Base-by-base conservation (phyloP, 2,329 filamentous ascomycete genomes). In the Massarina eburnea region DNA sequence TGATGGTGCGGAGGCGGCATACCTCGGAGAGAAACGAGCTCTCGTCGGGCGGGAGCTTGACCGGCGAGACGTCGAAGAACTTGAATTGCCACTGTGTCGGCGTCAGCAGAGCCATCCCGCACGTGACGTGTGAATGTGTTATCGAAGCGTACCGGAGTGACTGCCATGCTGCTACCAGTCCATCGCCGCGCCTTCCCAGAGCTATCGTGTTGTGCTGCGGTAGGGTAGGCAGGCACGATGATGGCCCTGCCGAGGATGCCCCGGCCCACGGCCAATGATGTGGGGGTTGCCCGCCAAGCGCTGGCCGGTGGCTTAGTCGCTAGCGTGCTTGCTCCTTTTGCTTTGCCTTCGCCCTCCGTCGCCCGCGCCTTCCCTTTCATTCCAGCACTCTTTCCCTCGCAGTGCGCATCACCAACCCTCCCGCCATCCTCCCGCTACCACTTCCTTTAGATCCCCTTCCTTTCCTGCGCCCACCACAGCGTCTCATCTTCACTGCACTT, bases 51-150 rank as follows among this genome's bases (percentile, higher is more conserved):
- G 80, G 81, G 62, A 91, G 80, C 66, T 86, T 84, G 71, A 96
- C 85, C 68, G 88, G 86, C 68, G 84, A 84, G 71, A 95, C 90
- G 74, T 96, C 90, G 82, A 99, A 97, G 85, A 99, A 99, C 80
- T 95, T 91, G 78, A 99, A 99, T 88, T 96, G 96, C 92, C 94
- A 97, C 92, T 96, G 55, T 36, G 42, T 43, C 12, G 36, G 43
- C 15, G 43, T 69, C 51, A 69, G 66, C 57, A 17, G 40, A 17
- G 50, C 37, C 51, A 54, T 54, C 9, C 5, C 35, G 14, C 14
- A 9, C 27, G 18, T 26, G 10, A 15, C 14, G 17, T 15, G 14
- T 24, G 21, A n/a, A 24, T 14, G 20, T 38, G 35, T 20, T 2
- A 27, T 22, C 20, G 8, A 30, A 26, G 41, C 59, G 46, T 53